Base-by-base conservation (phyloP, 768 basidiomycete species). In the Boletus sensibilis region DNA sequence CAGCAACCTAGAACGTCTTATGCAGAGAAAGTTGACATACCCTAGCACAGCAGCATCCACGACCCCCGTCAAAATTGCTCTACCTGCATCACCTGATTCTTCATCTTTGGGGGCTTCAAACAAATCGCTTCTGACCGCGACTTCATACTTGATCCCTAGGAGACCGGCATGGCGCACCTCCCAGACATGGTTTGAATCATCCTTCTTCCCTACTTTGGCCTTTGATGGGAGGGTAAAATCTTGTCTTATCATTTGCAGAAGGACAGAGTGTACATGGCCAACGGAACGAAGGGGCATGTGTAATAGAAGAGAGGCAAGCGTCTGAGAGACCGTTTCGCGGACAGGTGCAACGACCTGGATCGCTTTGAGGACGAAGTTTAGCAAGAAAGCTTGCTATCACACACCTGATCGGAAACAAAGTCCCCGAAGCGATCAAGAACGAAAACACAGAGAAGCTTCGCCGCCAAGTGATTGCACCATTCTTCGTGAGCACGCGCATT, bases 361-460 rank as follows among this genome's bases (percentile, higher is more conserved):
- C 14, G 21, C 12, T 10, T 3, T 65, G 23, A 57, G 57, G 14
- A 53, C 39, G n/a, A 1, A 18, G n/a, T 41, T 12, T 1, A 21
- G 48, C 20, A 52, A 44, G 6, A 44, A 44, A 43, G 8, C 35
- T 16, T 23, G 21, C 21, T 33, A 37, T 46, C 11, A 60, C 74
- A 35, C 40, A 80, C 81, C 76, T 95, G 94, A 68, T 99, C 97
- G 0, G 94, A 91, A 35, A 97, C 86, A 68, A 95, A 99, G 73
- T 99, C 97, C 3, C 95, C 94, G 64, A 99, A 99, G n/a, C 97
- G 86, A 70, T 99, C 97, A 25, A 98, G 78, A 33, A 96, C 90
- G 59, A 98, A 90, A 10, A 98, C 85, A 63, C 87, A 89, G 3
- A 98, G 81, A 49, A 97, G 82, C 62, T 88, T 88, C 11, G 91